Evolutionary conservation across 2,329 filamentous ascomycete species (phyloP).

Genomic region (Helotiales sp.): DNA sequence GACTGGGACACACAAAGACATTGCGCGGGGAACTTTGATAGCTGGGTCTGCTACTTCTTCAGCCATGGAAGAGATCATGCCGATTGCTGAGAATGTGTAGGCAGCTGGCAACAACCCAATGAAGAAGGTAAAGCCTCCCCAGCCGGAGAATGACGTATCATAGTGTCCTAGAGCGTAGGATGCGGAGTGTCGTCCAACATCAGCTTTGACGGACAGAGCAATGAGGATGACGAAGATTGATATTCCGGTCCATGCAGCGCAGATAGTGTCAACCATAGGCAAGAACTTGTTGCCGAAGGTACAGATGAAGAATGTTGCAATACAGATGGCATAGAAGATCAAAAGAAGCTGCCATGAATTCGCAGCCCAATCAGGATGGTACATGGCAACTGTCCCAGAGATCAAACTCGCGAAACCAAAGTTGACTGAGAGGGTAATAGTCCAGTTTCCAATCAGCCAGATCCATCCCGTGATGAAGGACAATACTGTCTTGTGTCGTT

Average conservation of each 20-base stretch:
- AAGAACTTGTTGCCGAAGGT: conserved; percentile 67
- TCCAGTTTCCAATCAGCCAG: conserved; percentile 78
- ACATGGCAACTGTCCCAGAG: conserved; percentile 52
- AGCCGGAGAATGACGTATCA: conserved; percentile 55
- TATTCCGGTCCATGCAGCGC: conserved; percentile 54
- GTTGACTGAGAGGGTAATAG: conserved; percentile 80
- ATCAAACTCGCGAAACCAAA: conserved; percentile 64
- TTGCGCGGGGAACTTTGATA: conserved; percentile 47
- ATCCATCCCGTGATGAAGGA: conserved; percentile 76
- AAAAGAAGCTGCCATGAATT: conserved; percentile 67
- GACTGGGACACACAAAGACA: conserved; percentile 48
- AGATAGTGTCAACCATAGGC: conserved; percentile 60
- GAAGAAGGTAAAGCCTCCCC: conserved; percentile 61
- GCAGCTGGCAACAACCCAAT: conserved; percentile 60
- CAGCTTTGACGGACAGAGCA: conserved; percentile 53
- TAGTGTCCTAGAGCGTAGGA: conserved; percentile 56
- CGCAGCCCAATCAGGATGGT: conserved; percentile 51
- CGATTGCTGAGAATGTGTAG: conserved; percentile 59
- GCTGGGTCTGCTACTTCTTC: conserved; percentile 57
- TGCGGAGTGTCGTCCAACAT: conserved; percentile 51
- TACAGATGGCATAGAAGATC: conserved; percentile 68
- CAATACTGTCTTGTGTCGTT: conserved; percentile 59
- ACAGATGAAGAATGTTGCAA: conserved; percentile 65
- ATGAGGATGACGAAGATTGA: conserved; percentile 59
- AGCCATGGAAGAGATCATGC: conserved; percentile 63